Percentiles rank a stretch among this genome's conserved stretches.
Evolutionary conservation across 1,284 basidiomycete species (phyloP).

Genomic region (Caloboletus inedulis): DNA sequence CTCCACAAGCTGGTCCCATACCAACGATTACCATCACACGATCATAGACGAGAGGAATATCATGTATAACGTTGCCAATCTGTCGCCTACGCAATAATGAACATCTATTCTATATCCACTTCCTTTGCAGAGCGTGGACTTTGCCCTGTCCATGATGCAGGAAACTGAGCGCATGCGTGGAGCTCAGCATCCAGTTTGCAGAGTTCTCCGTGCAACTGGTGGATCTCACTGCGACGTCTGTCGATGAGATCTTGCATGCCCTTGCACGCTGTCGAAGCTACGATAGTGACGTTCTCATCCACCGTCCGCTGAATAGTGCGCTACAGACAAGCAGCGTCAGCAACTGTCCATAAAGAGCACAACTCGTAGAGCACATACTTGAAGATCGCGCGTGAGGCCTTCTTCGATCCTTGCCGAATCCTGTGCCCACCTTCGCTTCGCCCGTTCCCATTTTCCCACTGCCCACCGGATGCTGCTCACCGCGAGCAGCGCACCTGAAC

Average conservation of each 20-base stretch:
- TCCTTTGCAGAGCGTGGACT: background rate
- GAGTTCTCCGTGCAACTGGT: conserved; percentile 43
- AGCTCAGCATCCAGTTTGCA: conserved; percentile 45
- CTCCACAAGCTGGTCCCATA: conserved; percentile 8
- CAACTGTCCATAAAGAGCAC: background rate
- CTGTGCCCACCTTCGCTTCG: conserved; percentile 68
- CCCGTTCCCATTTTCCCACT: conserved; percentile 67
- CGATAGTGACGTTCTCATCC: conserved; percentile 42
- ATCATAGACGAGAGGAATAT: conserved; percentile 19
- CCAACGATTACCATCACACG: conserved; percentile 32
- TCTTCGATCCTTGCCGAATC: conserved; percentile 70
- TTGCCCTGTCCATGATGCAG: conserved; percentile 7
- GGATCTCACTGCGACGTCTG: conserved; percentile 43
- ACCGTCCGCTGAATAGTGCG: conserved; percentile 45
- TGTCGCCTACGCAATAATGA: conserved; percentile 1
- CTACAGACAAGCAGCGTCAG: conserved; percentile 33
- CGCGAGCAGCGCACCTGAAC: conserved; percentile 55
- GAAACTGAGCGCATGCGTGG: conserved; percentile 24
- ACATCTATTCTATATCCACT: conserved; percentile 19
- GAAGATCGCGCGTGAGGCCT: conserved; percentile 71
- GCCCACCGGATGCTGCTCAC: conserved; percentile 62
- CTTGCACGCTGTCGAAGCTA: conserved; percentile 43
- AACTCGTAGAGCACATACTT: conserved; percentile 42
- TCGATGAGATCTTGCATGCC: conserved; percentile 47
- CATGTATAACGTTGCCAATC: conserved; percentile 30